These are phyloP conservation scores for Pleurostoma richardsiae DNA, from an alignment of 2,329 filamentous ascomycete species.

Conservation along the genomic window DNA sequence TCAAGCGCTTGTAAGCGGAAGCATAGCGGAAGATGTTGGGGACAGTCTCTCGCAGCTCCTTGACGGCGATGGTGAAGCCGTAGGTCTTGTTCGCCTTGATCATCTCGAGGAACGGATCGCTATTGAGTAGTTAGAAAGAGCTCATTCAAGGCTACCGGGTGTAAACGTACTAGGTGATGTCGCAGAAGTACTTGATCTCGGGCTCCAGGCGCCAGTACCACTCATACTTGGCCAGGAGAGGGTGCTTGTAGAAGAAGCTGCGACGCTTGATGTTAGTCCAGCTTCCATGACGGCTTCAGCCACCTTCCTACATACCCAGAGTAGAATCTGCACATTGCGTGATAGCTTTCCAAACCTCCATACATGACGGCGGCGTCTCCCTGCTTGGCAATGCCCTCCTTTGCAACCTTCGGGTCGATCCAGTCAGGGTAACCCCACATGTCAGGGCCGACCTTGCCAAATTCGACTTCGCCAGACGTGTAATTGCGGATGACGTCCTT, in stretches of 20 bases:
- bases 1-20: constrained; percentile 91
- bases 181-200: constrained; percentile 99
- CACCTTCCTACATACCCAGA: constrained; percentile 63
- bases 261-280: constrained; percentile 12
- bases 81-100: constrained; percentile 94
- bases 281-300: no score
- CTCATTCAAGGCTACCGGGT: neutral
- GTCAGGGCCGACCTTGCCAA: constrained; percentile 82
- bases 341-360: constrained; percentile 96
- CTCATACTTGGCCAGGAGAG: constrained; percentile 90
- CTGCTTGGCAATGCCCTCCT: constrained; percentile 94
- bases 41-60: constrained; percentile 94
- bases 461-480: constrained; percentile 83
- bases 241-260: constrained; percentile 95
- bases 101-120: constrained; percentile 95
- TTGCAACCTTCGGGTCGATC: constrained; percentile 89
- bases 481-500: constrained; percentile 84
- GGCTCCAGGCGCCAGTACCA: constrained; percentile 99
- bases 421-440: constrained; percentile 98
- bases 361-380: constrained; percentile 99
- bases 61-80: constrained; percentile 97
- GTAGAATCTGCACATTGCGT: constrained; percentile 99
- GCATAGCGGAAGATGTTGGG: constrained; percentile 98
- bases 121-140: constrained; percentile 27
- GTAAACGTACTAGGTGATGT: constrained; percentile 83